Percentiles rank a stretch among this genome's conserved stretches.
phyloP scores from a whole-genome alignment of 345 rosid species.

The Eucalyptus grandis region DNA sequence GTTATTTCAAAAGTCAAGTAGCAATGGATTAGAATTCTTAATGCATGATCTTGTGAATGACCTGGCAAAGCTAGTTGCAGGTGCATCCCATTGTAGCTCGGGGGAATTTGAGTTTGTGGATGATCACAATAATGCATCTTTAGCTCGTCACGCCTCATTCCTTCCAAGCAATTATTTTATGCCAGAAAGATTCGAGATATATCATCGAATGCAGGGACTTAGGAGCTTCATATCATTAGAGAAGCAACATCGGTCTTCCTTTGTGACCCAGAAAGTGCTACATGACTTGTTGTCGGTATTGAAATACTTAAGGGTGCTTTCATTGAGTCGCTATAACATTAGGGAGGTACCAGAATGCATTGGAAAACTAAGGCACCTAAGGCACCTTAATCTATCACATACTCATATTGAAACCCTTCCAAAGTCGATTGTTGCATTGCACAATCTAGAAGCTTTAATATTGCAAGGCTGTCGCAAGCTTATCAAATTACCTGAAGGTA shows the following conservation, averaged over 20 bases:
- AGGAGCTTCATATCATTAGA: not conserved
- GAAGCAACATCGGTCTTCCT: fast-evolving
- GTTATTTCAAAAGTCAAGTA: not conserved
- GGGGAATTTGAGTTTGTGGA: not conserved
- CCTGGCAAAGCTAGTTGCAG: not conserved
- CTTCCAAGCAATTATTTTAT: fast-evolving
- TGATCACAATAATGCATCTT: not conserved
- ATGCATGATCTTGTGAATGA: not conserved
- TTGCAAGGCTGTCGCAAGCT: fast-evolving
- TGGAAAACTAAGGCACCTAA: not conserved
- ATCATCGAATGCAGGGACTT: not conserved
- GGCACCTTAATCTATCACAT: not conserved
- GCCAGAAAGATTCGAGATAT: not conserved
- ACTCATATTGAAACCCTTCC: fast-evolving
- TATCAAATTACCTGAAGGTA: fast-evolving
- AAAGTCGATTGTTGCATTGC: not conserved
- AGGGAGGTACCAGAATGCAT: fast-evolving
- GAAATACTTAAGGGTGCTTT: not conserved
- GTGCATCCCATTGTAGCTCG: fast-evolving
- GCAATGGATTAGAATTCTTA: fast-evolving
- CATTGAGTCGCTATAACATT: fast-evolving
- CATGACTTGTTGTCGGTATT: fast-evolving
- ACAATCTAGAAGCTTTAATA: not conserved
- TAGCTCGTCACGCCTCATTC: not conserved
- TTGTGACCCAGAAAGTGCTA: fast-evolving